Percentiles rank a stretch among this genome's conserved stretches.
Conservation (phyloP, 129 eudicot species). For the Pulicaria dysenterica region DNA sequence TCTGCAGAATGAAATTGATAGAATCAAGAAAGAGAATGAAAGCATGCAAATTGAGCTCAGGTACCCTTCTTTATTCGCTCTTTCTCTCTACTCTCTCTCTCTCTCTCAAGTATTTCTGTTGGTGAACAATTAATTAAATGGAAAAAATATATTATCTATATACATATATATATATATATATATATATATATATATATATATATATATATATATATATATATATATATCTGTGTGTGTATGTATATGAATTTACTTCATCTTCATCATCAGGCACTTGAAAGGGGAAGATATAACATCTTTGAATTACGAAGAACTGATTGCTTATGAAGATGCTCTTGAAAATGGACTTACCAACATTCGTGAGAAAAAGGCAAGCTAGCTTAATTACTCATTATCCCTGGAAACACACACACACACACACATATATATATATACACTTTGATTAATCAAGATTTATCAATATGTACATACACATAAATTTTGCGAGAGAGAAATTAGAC, state of each 20-base stretch:
- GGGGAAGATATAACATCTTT: conserved; percentile 86
- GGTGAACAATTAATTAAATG: neutral
- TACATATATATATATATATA: neutral
- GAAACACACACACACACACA: too few species aligned
- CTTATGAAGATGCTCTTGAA: conserved; percentile 74
- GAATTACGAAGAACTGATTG: conserved; percentile 67
- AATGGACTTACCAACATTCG: conserved; percentile 65
- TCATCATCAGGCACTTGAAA: conserved; percentile 66
- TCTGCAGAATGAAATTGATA: conserved; percentile 77
- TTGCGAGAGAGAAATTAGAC: too few species aligned
- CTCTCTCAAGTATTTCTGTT: neutral
- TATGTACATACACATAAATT: too few species aligned
- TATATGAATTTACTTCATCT: neutral
- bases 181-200: too few species aligned
- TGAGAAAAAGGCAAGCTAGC: conserved; percentile 63
- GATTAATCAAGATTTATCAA: too few species aligned
- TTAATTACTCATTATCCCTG: neutral
- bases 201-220: too few species aligned
- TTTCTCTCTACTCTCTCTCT: conserved; percentile 17
- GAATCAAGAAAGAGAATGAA: conserved; percentile 91
- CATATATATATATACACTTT: too few species aligned
- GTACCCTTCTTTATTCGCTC: conserved; percentile 32
- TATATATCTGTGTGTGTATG: neutral
- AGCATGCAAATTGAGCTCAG: conserved; percentile 91
- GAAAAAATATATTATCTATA: neutral